phyloP scores from a whole-genome alignment of 495 filamentous ascomycete genomes.

The Penicillium daleae region DNA sequence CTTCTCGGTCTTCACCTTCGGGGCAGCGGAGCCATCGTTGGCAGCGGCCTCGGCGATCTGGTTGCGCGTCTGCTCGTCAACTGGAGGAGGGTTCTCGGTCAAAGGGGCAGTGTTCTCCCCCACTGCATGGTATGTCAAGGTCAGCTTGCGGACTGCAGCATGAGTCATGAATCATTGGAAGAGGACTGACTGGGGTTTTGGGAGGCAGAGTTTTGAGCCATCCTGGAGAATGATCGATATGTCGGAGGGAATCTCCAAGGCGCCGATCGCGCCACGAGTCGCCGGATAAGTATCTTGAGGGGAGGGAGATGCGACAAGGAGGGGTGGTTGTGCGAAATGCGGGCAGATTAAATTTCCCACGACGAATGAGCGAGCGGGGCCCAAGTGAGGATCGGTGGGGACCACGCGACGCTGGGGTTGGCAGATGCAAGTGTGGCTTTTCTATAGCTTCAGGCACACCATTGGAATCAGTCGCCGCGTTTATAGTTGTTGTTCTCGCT shows the following conservation, averaged over 20 bases:
- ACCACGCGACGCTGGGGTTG: constrained; percentile 20
- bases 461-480: not conserved
- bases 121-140: constrained; percentile 36
- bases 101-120: constrained; percentile 57
- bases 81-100: constrained; percentile 49
- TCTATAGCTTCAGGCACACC: not conserved
- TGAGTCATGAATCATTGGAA: constrained; percentile 25
- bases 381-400: constrained; percentile 35
- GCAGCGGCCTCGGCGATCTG: constrained; percentile 48
- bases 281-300: constrained; percentile 55
- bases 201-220: constrained; percentile 62
- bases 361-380: constrained; percentile 39
- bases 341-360: constrained; percentile 42
- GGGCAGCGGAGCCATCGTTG: constrained; percentile 46
- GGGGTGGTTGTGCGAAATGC: constrained; percentile 42
- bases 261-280: constrained; percentile 54
- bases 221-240: constrained; percentile 55
- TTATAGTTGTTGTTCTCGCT: not conserved
- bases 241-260: constrained; percentile 50
- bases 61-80: constrained; percentile 51
- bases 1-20: constrained; percentile 65
- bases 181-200: constrained; percentile 55
- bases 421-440: constrained; percentile 13
- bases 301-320: constrained; percentile 29
- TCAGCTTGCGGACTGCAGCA: constrained; percentile 13